Evolutionary conservation across 2,329 filamentous ascomycete genomes (phyloP).

Genomic region (Microdochium bolleyi): DNA sequence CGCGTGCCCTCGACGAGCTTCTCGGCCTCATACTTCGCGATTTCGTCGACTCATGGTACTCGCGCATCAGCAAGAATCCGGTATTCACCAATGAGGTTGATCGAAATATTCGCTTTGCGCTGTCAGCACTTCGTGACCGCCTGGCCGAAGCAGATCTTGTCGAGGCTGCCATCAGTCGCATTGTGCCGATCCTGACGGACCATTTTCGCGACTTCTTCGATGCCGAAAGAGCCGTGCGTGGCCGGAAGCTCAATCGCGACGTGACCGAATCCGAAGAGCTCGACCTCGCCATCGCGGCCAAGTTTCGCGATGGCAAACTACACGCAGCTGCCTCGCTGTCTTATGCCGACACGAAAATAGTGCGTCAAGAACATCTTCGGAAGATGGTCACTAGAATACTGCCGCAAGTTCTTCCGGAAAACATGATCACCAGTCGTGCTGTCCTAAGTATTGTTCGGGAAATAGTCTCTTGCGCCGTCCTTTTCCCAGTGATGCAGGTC

Average conservation of each 20-base stretch:
- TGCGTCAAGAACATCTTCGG: slow-evolving; percentile 85
- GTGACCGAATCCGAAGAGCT: slow-evolving; percentile 96
- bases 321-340: slow-evolving; percentile 79
- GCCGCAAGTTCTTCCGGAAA: slow-evolving; percentile 65
- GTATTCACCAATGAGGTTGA: slow-evolving; percentile 85
- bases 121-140: slow-evolving; percentile 64
- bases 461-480: slow-evolving; percentile 85
- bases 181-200: slow-evolving; percentile 80
- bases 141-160: slow-evolving; percentile 73
- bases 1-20: slow-evolving; percentile 70
- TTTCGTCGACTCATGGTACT: slow-evolving; percentile 86
- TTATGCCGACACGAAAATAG: slow-evolving; percentile 74
- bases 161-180: slow-evolving; percentile 69
- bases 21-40: slow-evolving; percentile 72
- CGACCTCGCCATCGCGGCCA: slow-evolving; percentile 89
- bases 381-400: slow-evolving; percentile 65
- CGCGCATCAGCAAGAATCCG: slow-evolving; percentile 71
- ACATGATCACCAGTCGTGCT: slow-evolving; percentile 68
- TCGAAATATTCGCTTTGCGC: slow-evolving; percentile 62
- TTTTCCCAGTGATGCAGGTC: slow-evolving; percentile 72
- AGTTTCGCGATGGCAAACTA: slow-evolving; percentile 81
- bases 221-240: slow-evolving; percentile 79
- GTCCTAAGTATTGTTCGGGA: slow-evolving; percentile 79
- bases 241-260: slow-evolving; percentile 77
- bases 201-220: slow-evolving; percentile 89